phyloP scores from a whole-genome alignment of 306 rosid genomes.

The Bauhinia variegata region DNA sequence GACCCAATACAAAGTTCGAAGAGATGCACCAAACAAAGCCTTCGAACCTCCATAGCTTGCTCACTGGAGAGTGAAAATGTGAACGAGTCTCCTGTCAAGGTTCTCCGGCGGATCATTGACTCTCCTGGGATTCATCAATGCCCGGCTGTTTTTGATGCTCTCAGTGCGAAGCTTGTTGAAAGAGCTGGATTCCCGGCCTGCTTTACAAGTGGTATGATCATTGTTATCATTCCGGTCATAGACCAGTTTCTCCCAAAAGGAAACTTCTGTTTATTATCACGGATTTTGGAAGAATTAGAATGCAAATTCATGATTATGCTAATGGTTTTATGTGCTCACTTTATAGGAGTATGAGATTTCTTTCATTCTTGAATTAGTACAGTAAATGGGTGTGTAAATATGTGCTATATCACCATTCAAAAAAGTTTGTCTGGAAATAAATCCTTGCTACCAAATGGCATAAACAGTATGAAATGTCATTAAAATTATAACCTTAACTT shows the following conservation, averaged over 20 bases:
- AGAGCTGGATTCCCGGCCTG: slow-evolving; percentile 72
- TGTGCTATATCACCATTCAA: too few relatives aligned
- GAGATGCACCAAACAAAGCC: not conserved
- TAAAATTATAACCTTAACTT: not conserved
- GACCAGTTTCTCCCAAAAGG: too few relatives aligned
- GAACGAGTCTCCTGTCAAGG: slow-evolving; percentile 49
- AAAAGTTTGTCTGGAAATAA: not conserved
- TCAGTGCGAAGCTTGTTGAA: slow-evolving; percentile 80
- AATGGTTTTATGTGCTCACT: not conserved
- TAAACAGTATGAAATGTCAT: not conserved
- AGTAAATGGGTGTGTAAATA: too few relatives aligned
- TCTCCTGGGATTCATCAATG: slow-evolving; percentile 76
- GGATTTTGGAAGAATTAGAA: slow-evolving; percentile 68
- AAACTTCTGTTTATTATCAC: slow-evolving; percentile 51
- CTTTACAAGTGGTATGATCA: slow-evolving; percentile 70
- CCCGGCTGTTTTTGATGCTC: slow-evolving; percentile 86
- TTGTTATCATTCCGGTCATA: not conserved
- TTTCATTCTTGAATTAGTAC: too few relatives aligned
- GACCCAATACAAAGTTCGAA: not conserved
- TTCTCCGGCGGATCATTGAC: slow-evolving; percentile 59
- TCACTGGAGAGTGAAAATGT: slow-evolving; percentile 27
- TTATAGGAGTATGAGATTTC: not conserved
- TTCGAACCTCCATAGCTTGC: slow-evolving; percentile 33
- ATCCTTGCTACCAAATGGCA: not conserved
- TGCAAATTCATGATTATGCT: slow-evolving; percentile 20